phyloP scores from a whole-genome alignment of 2,329 filamentous ascomycete species.

The Trichophyton simii region DNA sequence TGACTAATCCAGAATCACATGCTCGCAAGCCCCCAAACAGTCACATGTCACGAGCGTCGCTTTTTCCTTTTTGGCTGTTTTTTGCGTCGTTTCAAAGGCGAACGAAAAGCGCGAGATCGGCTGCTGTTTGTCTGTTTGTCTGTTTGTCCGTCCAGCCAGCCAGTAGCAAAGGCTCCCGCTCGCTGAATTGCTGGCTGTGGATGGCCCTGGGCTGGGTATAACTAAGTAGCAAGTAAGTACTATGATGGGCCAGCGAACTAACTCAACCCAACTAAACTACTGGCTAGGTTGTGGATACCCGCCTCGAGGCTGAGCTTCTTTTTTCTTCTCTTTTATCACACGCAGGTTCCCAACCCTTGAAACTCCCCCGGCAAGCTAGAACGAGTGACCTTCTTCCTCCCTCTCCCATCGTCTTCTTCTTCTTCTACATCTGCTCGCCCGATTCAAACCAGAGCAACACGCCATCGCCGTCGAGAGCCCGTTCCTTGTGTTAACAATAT shows the following conservation, averaged over 20 bases:
- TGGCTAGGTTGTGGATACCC: background rate
- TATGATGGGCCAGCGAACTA: no score
- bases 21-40: background rate
- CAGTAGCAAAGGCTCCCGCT: no score
- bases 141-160: no score
- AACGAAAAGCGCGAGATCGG: background rate
- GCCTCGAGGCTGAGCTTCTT: background rate
- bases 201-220: background rate
- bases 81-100: background rate
- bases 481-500: background rate
- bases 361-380: background rate
- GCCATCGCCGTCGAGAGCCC: background rate
- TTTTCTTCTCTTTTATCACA: background rate
- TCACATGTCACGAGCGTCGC: background rate
- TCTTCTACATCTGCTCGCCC: background rate
- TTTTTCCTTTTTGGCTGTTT: background rate
- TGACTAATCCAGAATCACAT: background rate
- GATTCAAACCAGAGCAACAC: background rate
- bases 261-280: no score
- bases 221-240: no score
- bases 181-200: background rate
- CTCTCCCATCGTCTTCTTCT: background rate
- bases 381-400: background rate
- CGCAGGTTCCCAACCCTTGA: background rate
- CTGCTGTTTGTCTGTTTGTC: background rate